Evolutionary conservation across 2,329 filamentous ascomycete genomes (phyloP).

Genomic region (Xylariales sp.): DNA sequence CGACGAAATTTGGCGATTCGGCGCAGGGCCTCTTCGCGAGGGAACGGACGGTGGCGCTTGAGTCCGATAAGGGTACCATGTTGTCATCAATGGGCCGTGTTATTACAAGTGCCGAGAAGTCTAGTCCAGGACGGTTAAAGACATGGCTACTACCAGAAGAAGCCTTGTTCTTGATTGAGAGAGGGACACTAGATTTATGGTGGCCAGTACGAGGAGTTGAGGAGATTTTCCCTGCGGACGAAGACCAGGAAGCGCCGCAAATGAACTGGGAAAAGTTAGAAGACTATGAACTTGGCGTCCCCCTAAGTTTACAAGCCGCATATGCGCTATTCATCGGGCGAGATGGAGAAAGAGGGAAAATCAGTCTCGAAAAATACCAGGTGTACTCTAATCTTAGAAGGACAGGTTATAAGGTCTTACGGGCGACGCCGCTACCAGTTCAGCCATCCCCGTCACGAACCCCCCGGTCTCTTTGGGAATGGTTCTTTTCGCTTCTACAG

Average conservation of each 20-base stretch:
- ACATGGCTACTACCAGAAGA: conserved; percentile 93
- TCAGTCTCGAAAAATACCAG: conserved; percentile 81
- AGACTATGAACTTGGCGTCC: conserved; percentile 74
- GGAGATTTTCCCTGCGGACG: conserved; percentile 52
- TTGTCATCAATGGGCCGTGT: conserved; percentile 81
- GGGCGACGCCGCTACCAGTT: conserved; percentile 63
- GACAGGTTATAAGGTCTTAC: conserved; percentile 81
- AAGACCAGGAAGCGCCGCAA: conserved; percentile 47
- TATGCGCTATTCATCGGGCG: conserved; percentile 86
- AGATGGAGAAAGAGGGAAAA: conserved; percentile 70
- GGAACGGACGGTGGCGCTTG: conserved; percentile 73
- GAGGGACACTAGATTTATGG: conserved; percentile 87
- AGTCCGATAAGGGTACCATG: conserved; percentile 75
- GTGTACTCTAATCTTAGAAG: conserved; percentile 89
- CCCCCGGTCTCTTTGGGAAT: conserved; percentile 59
- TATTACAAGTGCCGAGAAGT: conserved; percentile 64
- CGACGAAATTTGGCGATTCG: conserved; percentile 45
- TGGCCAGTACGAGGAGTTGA: conserved; percentile 74
- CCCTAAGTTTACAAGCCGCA: conserved; percentile 89
- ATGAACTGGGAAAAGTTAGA: conserved; percentile 40
- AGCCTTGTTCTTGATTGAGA: conserved; percentile 87
- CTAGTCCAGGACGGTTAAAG: conserved; percentile 67
- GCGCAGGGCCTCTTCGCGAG: conserved; percentile 52
- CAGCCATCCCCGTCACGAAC: conserved; percentile 37
- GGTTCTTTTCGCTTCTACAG: conserved; percentile 63